phyloP scores from a whole-genome alignment of 2,329 filamentous ascomycete species.

The Sarocladiaceae sp. region DNA sequence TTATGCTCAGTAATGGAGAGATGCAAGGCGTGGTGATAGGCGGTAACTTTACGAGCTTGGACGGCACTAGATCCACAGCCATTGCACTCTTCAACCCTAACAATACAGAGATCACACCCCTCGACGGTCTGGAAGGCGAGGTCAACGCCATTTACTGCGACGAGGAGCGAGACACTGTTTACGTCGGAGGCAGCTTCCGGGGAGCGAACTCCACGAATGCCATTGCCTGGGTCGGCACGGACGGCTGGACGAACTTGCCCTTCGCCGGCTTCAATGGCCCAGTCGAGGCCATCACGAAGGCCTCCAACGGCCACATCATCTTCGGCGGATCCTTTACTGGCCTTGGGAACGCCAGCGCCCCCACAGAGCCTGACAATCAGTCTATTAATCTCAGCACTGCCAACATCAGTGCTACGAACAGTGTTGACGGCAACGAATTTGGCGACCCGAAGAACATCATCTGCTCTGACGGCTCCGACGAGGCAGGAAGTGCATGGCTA shows the following conservation, averaged over 20 bases:
- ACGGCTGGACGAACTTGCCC: conserved; percentile 74
- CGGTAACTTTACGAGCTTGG: conserved; percentile 93
- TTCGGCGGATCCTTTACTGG: conserved; percentile 91
- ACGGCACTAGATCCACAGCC: conserved; percentile 68
- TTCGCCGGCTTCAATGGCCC: conserved; percentile 95
- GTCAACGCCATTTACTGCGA: conserved; percentile 85
- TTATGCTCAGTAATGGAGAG: conserved; percentile 61
- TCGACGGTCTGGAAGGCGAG: conserved; percentile 77
- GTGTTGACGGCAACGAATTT: conserved; percentile 59
- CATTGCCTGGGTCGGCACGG: conserved; percentile 68
- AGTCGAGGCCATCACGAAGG: conserved; percentile 78
- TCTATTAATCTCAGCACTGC: conserved; percentile 81
- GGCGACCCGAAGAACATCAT: conserved; percentile 75
- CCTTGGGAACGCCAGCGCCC: conserved; percentile 72
- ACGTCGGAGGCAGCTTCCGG: conserved; percentile 83
- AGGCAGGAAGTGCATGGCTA: conserved; percentile 73
- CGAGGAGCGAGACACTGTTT: conserved; percentile 70
- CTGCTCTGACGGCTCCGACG: conserved; percentile 66
- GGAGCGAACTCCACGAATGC: conserved; percentile 83
- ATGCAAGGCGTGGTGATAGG: conserved; percentile 76
- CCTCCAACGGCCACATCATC: conserved; percentile 77
- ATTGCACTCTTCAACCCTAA: conserved; percentile 78
- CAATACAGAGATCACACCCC: conserved; percentile 64
- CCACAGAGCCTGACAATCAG: conserved; percentile 66
- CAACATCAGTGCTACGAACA: conserved; percentile 63